phyloP scores from a whole-genome alignment of 225 moss, liverwort and hornwort species.

The Ulota crispa region DNA sequence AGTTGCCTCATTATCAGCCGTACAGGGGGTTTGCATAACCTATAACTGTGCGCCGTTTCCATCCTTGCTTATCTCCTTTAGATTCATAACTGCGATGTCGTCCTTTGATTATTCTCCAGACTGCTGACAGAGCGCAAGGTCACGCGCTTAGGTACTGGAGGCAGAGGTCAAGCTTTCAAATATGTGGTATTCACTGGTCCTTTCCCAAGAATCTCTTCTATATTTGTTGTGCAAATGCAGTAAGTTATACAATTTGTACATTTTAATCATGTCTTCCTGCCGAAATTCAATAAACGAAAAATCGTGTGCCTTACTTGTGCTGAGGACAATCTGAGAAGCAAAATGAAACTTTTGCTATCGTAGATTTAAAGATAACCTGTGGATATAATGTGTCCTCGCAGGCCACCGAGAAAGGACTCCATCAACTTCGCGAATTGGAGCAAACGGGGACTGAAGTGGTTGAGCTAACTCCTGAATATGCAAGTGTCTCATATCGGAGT shows the following conservation, averaged over 20 bases:
- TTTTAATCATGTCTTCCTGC: not conserved
- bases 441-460: constrained; percentile 20
- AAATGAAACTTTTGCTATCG: not conserved
- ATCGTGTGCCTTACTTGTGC: not conserved
- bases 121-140: constrained; percentile 63
- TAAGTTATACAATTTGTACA: not conserved
- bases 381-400: constrained; percentile 11
- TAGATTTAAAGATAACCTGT: constrained; percentile 9
- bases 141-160: constrained; percentile 66
- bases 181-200: constrained; percentile 52
- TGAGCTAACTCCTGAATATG: constrained; percentile 29
- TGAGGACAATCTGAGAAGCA: not conserved
- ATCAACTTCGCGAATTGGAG: constrained; percentile 28
- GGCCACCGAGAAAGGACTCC: constrained; percentile 51
- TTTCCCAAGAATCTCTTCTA: not conserved
- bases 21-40: not conserved
- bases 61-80: not conserved
- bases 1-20: not conserved
- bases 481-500: constrained; percentile 27
- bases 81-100: not conserved
- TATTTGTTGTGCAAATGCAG: not conserved
- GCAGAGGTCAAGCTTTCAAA: constrained; percentile 73
- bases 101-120: constrained; percentile 35
- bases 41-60: not conserved
- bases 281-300: not conserved